These are phyloP conservation scores for Tetrapisispora fleetii DNA, from an alignment of 805 yeast genomes.

Conservation along the genomic window DNA sequence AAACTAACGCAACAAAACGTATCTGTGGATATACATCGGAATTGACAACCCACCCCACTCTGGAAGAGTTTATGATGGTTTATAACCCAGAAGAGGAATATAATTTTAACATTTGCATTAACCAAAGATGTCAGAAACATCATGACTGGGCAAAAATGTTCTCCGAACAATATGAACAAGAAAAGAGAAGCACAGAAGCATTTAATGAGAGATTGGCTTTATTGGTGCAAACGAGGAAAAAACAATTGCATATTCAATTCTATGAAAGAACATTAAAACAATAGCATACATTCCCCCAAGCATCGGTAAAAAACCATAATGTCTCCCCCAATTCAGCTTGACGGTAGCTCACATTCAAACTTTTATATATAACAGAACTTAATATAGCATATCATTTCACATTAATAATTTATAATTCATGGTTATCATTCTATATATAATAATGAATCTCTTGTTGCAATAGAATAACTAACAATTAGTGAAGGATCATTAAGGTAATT, in stretches of 20 bases:
- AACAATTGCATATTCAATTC: conserved; percentile 21
- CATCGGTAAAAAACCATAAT: not conserved
- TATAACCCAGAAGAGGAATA: conserved; percentile 5
- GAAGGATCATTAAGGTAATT: not conserved
- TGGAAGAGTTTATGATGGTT: conserved; percentile 12
- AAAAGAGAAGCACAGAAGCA: conserved; percentile 17
- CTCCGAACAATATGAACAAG: conserved; percentile 15
- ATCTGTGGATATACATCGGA: conserved; percentile 24
- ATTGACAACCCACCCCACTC: conserved; percentile 8
- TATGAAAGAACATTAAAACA: conserved; percentile 13
- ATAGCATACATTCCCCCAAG: not conserved
- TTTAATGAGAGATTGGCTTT: conserved; percentile 17
- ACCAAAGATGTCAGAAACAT: conserved; percentile 21
- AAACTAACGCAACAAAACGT: conserved; percentile 7
- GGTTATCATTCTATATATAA: too few species aligned
- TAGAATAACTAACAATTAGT: too few species aligned
- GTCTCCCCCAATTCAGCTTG: too few species aligned
- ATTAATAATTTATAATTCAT: too few species aligned
- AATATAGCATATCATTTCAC: too few species aligned
- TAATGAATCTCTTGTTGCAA: too few species aligned
- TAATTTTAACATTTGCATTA: conserved; percentile 19
- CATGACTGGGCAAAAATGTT: conserved; percentile 23
- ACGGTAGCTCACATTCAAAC: not conserved
- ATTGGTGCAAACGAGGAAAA: conserved; percentile 19
- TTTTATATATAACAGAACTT: too few species aligned